Evolutionary conservation across 139 green algal genomes (phyloP), one percentile per base, ranked within the genome.

Genomic region (Ettlia oleoabundans): DNA sequence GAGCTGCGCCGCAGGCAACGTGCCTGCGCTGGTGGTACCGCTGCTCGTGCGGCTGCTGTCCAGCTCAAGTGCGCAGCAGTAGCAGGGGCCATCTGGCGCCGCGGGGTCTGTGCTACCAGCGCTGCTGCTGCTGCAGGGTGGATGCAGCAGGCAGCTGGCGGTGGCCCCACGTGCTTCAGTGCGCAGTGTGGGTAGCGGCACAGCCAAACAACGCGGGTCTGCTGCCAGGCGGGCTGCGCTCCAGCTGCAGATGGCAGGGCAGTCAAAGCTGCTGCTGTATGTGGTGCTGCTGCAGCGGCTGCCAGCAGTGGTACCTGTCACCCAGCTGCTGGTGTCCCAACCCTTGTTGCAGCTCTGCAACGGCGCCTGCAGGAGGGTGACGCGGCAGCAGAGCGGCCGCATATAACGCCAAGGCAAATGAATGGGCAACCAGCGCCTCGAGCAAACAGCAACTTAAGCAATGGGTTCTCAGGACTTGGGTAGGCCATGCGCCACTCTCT

Each of bases 241-340:
- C 74, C 74, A 81, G 37, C n/a, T 43, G 82, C 86, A 90, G 41
- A 40, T 37, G 8, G 82, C 81, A 32, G 85, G 79, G 55, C 86
- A 90, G 67, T 81, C 87, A 52, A 85, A 90, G 72, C 41, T 68
- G 82, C 65, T 85, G 86, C 51, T 85, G 84, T 83, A 90, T 30
- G 33, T 33, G 42, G 24, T 32, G 47, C 41, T 62, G 62, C 65
- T 22, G 40, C 86, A 90, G 58, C 86, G 78, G 43, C 82, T 84
- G 72, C 86, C 86, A 5, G 85, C 61, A 3, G 84, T 87, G 13
- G 53, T 79, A 26, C 65, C 47, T 0, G 80, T 90, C 28, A 90
- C 41, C 51, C 72, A 85, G 66, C 65, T 82, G 62, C 47, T 80
- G 51, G 85, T 83, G 52, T 80, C 67, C 79, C 75, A 90, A 0